Conservation (phyloP, 2,329 filamentous ascomycete species). For the Alternaria sp. region DNA sequence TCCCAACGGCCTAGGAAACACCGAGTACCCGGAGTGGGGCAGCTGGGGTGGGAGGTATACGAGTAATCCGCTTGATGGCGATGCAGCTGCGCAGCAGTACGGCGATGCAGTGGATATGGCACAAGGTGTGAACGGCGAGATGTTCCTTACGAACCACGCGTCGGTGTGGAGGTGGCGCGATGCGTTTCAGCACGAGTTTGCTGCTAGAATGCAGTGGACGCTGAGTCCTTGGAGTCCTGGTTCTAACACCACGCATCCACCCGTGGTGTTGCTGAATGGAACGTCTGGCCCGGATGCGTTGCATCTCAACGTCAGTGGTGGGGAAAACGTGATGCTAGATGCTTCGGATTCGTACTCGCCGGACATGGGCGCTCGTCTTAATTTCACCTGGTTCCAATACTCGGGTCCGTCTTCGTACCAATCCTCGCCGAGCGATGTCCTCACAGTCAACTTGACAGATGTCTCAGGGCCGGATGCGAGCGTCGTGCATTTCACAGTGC, state of each 20-base stretch:
- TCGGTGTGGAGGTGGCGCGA: not conserved
- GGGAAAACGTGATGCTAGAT: too few relatives aligned
- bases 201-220: not conserved
- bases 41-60: not conserved
- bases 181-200: not conserved
- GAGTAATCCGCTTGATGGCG: not conserved
- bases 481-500: not conserved
- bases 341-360: too few relatives aligned
- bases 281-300: too few relatives aligned
- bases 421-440: not conserved
- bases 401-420: not conserved
- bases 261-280: too few relatives aligned
- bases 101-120: not conserved
- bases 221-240: too few relatives aligned
- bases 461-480: not conserved
- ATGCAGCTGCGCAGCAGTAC: not conserved
- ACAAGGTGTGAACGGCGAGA: not conserved
- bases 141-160: not conserved
- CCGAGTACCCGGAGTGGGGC: not conserved
- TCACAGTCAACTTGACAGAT: not conserved
- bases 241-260: too few relatives aligned
- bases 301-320: too few relatives aligned
- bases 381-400: not conserved
- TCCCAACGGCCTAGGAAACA: not conserved
- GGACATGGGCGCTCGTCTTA: rapidly evolving